Evolutionary conservation across 805 yeast genomes (phyloP), one percentile per base, ranked within the genome.

Genomic region (Candida ipomoeae): DNA sequence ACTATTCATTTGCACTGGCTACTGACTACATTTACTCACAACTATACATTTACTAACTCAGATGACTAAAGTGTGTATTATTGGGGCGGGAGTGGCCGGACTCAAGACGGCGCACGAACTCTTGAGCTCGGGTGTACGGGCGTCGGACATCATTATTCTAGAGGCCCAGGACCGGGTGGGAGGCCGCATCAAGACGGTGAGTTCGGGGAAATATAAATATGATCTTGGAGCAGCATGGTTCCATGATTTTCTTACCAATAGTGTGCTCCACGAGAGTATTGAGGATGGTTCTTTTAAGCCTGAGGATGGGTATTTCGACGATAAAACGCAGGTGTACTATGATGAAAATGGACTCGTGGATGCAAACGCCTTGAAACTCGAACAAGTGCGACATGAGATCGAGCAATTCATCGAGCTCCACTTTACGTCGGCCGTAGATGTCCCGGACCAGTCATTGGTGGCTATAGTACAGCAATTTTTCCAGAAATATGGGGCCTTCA

Each of bases 201-300:
- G 51, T n/a, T 36, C 56, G 6, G 64, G 65, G 2, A 51, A 59
- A 26, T 60, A 67, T 2, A 84, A 85, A 58, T 52, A 52, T 39
- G 96, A 89, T 62, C 55, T 89, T n/a, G 97, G 97, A 0, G 96
- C 96, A 0, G 80, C 90, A 4, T 90, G 97, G 97, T 87, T 87
- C 62, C 97, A 90, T 62, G 96, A 89, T 56, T 81, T 90, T 0
- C 67, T 89, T 37, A 73, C 78, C 33, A 90, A 90, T 62, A 75
- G 77, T 2, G 69, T 87, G 20, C 84, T 88, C 58, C 75, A 78
- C 40, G 79, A 77, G 49, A 82, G 73, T 6, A 65, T 64, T 7
- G 55, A 55, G 8, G 56, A 54, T 40, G 63, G 63, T 11, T 18
- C 48, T 20, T 57, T 54, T 20, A 42, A 38, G 4, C n/a, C 26